phyloP scores from a whole-genome alignment of 2,329 filamentous ascomycete genomes.

The Camillea tinctor region DNA sequence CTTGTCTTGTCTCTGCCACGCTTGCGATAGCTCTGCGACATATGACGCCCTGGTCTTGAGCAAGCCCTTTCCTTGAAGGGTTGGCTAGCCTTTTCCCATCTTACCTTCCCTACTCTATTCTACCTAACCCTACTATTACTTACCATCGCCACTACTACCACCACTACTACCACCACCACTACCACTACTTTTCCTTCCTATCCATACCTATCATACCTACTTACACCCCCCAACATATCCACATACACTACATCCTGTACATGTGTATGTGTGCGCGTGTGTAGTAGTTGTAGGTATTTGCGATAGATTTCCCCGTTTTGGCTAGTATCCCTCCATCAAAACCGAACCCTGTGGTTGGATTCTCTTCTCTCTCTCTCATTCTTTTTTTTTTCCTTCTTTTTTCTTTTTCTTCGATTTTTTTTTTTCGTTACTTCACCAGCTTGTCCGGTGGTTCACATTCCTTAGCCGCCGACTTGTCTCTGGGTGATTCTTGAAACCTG shows the following conservation, averaged over 20 bases:
- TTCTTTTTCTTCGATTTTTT: no score
- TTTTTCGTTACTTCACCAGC: conserved; percentile 7
- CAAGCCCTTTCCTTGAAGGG: conserved; percentile 22
- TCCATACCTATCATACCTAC: no score
- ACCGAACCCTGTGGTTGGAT: conserved; percentile 2
- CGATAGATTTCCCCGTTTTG: neutral
- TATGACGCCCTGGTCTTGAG: conserved; percentile 23
- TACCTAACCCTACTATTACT: no score
- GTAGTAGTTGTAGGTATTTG: no score
- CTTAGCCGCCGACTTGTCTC: neutral
- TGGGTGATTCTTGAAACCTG: neutral
- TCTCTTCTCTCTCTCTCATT: neutral
- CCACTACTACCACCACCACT: no score
- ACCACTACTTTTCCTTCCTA: no score
- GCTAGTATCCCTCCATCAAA: neutral
- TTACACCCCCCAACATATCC: no score
- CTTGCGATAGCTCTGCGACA: conserved; percentile 12
- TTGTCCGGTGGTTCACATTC: conserved; percentile 19
- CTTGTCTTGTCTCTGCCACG: neutral
- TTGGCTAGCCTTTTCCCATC: conserved; percentile 3
- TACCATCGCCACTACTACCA: no score
- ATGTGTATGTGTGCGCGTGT: neutral
- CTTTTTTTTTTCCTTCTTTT: neutral
- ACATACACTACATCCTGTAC: no score
- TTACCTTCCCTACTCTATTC: no score